These are phyloP conservation scores for Naumovozyma castellii DNA, from an alignment of 805 yeast genomes.

Conservation along the genomic window DNA sequence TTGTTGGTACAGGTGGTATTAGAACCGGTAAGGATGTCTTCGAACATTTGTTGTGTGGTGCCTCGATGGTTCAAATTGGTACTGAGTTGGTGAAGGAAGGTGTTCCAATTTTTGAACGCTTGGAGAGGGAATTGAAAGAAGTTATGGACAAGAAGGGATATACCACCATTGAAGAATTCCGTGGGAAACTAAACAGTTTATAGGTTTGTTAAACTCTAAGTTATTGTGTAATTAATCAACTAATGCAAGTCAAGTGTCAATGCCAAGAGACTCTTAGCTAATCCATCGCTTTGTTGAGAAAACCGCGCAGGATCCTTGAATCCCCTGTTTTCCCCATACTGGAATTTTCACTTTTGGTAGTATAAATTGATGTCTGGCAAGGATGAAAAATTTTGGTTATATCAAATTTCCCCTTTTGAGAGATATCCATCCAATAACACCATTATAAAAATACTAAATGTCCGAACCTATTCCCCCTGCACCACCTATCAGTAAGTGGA, in stretches of 20 bases:
- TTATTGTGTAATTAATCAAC: not conserved
- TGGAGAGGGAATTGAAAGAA: constrained; percentile 16
- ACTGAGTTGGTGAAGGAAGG: constrained; percentile 25
- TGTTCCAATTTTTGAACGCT: constrained; percentile 18
- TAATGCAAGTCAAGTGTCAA: not conserved
- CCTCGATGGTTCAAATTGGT: constrained; percentile 27
- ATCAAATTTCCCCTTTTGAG: too few relatives aligned
- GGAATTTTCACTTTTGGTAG: too few relatives aligned
- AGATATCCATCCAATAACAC: too few relatives aligned
- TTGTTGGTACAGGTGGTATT: constrained; percentile 28
- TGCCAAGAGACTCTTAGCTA: not conserved
- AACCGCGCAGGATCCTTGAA: too few relatives aligned
- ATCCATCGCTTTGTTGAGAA: too few relatives aligned
- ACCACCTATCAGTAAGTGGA: constrained; percentile 12
- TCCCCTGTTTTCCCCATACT: too few relatives aligned
- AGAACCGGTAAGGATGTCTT: constrained; percentile 26
- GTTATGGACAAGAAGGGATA: constrained; percentile 24
- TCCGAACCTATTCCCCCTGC: constrained; percentile 24
- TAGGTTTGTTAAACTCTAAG: too few relatives aligned
- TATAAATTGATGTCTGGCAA: too few relatives aligned
- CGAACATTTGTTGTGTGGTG: constrained; percentile 27
- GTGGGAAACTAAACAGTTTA: constrained; percentile 23
- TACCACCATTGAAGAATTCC: constrained; percentile 24
- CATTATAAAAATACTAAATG: too few relatives aligned
- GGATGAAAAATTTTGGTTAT: too few relatives aligned